Evolutionary conservation across 23 red algal genomes (phyloP), one percentile per base, ranked within the genome.

Genomic region (Gracilaria vermiculophylla): DNA sequence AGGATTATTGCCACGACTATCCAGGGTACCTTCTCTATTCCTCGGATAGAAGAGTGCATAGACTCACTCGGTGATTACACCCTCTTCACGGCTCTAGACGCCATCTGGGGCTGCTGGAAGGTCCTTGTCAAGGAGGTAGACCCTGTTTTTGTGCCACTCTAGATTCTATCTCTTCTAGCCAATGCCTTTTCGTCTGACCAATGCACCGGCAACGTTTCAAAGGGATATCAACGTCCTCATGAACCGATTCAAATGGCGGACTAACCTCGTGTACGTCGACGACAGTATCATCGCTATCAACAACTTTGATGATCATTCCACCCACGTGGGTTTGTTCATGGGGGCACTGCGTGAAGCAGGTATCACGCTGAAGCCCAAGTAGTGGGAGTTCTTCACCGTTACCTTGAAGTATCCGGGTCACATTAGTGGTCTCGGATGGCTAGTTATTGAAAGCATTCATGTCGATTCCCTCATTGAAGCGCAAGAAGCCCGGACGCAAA

Each of bases 201-300:
- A 91, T 69, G 87, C 72, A 9, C 87, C 19, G n/a, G 75, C 87
- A 15, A 91, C 74, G n/a, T 81, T 91, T 55, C 87, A 91, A 47
- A 48, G 87, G 32, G 87, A 52, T 53, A n/a, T 91, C 39, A 72
- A 91, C 53, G 50, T 91, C 7, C 56, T n/a, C n/a, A n/a, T n/a
- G n/a, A n/a, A n/a, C n/a, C n/a, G n/a, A n/a, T n/a, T n/a, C n/a
- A n/a, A n/a, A n/a, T n/a, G n/a, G n/a, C n/a, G n/a, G n/a, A n/a
- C n/a, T n/a, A n/a, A n/a, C n/a, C n/a, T n/a, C n/a, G 80, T 25
- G 54, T 91, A 15, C 27, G 74, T 23, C 21, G 45, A 57, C 39
- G 80, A 17, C 0, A 60, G 25, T 91, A 54, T 43, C 8, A 65
- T 25, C 0, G 31, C 19, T 61, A 28, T 48, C 20, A 81, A 16